Evolutionary conservation across 371 early-diverging fungal species (phyloP).

Genomic region (Mucor velutinosus): DNA sequence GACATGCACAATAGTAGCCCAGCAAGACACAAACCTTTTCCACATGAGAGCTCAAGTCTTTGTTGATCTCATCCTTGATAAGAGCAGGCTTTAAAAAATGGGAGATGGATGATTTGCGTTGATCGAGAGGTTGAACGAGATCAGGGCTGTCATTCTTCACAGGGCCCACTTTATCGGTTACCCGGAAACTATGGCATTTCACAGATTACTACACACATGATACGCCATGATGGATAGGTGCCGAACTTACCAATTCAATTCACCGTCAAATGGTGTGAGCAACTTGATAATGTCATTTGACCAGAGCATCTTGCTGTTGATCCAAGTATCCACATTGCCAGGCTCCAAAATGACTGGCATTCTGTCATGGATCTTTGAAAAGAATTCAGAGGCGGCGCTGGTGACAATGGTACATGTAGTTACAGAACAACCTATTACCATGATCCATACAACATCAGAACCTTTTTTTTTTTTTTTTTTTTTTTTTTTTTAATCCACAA

Average conservation of each 20-base stretch:
- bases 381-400: constrained; percentile 35
- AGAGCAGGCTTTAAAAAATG: constrained; percentile 24
- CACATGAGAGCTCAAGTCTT: neutral
- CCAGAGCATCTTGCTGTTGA: constrained; percentile 56
- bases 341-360: constrained; percentile 74
- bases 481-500: too few relatives aligned
- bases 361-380: constrained; percentile 68
- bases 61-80: neutral
- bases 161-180: constrained; percentile 45
- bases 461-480: too few relatives aligned
- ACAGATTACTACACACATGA: neutral
- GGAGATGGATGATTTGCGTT: constrained; percentile 35
- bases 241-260: constrained; percentile 41
- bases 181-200: constrained; percentile 37
- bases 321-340: constrained; percentile 55
- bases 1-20: neutral
- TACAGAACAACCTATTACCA: neutral
- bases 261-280: constrained; percentile 58
- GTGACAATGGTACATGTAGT: constrained; percentile 64
- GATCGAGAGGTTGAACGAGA: constrained; percentile 44
- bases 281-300: constrained; percentile 35
- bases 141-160: constrained; percentile 42
- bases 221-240: too few relatives aligned
- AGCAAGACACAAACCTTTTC: neutral
- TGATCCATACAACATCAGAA: too few relatives aligned